These are phyloP conservation scores for Lodderomyces theae DNA, from an alignment of 1,139 yeast species.

Conservation along the genomic window DNA sequence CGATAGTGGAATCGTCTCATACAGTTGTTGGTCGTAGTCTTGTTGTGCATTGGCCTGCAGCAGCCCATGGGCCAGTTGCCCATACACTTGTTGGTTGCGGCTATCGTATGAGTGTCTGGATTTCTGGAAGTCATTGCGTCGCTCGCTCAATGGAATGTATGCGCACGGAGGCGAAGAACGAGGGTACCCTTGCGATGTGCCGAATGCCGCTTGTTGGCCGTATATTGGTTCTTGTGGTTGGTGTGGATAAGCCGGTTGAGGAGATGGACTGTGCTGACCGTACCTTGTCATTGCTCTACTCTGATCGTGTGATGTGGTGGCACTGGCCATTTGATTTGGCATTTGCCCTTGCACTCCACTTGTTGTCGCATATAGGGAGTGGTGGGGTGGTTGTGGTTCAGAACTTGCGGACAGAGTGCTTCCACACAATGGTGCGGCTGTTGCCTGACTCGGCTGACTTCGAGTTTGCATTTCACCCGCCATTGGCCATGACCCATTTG, in stretches of 20 bases:
- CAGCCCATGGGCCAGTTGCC: background rate
- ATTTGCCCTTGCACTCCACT: no score
- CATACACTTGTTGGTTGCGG: no score
- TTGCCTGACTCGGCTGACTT: no score
- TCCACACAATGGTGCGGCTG: background rate
- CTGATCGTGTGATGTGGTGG: background rate
- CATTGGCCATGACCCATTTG: no score
- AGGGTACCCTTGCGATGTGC: background rate
- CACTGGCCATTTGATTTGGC: background rate
- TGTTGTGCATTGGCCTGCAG: background rate
- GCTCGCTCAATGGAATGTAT: constrained; percentile 3
- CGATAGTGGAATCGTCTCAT: constrained; percentile 3
- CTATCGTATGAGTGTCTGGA: background rate
- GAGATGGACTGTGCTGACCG: background rate
- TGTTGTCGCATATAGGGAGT: no score
- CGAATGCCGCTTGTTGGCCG: background rate
- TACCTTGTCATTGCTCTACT: background rate
- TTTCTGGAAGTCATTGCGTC: background rate
- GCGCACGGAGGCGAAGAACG: background rate
- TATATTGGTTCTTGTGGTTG: background rate
- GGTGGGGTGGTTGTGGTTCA: no score
- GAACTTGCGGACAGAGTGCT: no score
- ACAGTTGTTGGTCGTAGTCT: constrained; percentile 4
- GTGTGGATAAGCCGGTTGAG: background rate
- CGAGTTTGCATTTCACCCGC: background rate